A percentile compares a stretch with the other conserved stretches of the same genome.
phyloP scores from a whole-genome alignment of 495 filamentous ascomycete genomes.

The Penicillium cinerascens region DNA sequence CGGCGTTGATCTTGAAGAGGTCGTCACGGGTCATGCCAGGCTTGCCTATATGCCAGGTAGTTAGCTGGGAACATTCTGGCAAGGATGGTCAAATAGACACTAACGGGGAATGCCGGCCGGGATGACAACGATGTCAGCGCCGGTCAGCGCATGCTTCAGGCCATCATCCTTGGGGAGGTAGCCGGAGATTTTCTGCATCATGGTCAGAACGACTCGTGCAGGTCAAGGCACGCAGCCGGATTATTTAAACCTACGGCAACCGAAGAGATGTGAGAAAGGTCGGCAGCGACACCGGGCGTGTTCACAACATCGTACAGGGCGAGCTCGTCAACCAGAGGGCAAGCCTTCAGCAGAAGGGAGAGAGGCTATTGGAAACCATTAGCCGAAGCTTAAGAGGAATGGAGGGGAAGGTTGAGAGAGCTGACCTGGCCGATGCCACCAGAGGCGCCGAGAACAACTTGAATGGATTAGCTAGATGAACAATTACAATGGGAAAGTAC shows the following conservation, averaged over 20 bases:
- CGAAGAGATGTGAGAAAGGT: constrained; percentile 96
- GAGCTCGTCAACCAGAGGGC: constrained; percentile 82
- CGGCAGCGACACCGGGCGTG: constrained; percentile 90
- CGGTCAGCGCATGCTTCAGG: constrained; percentile 79
- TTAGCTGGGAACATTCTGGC: constrained; percentile 1
- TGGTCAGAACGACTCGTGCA: constrained; percentile 11
- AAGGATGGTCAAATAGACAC: constrained; percentile 31
- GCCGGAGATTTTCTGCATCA: constrained; percentile 77
- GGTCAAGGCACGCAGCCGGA: neutral
- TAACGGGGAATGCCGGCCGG: constrained; percentile 95
- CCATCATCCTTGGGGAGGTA: constrained; percentile 90
- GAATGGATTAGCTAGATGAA: neutral
- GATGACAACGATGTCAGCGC: constrained; percentile 92
- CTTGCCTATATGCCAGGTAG: constrained; percentile 62
- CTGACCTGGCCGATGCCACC: constrained; percentile 97
- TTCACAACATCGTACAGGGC: constrained; percentile 98
- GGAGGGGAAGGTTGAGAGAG: neutral
- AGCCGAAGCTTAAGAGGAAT: neutral
- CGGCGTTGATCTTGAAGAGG: constrained; percentile 97
- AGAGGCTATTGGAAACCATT: constrained; percentile 62
- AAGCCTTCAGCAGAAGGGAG: constrained; percentile 89
- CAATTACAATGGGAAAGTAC: constrained; percentile 14
- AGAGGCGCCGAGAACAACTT: constrained; percentile 92
- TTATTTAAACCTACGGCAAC: constrained; percentile 58
- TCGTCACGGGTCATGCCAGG: constrained; percentile 99